Conservation (phyloP, 1,139 yeast species). For the Nadsonia commutata region DNA sequence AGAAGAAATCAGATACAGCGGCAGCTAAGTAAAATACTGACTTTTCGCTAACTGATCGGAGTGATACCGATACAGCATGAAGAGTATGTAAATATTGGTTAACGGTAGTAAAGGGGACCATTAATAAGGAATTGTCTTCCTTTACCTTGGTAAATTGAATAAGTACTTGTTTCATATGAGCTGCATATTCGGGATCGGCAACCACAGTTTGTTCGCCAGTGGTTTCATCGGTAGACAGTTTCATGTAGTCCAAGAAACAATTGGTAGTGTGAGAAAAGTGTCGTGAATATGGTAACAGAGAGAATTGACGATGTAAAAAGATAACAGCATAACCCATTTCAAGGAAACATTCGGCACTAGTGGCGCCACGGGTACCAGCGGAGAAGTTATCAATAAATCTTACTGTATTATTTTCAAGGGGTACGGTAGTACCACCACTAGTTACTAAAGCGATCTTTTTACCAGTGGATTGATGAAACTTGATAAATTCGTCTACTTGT, state of each 20-base stretch:
- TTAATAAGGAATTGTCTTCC: conserved; percentile 42
- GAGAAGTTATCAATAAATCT: conserved; percentile 92
- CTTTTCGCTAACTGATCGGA: conserved; percentile 29
- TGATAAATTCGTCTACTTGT: conserved; percentile 47
- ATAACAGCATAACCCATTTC: conserved; percentile 82
- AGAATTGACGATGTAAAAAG: conserved; percentile 82
- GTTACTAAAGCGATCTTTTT: conserved; percentile 66
- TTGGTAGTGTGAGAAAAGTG: conserved; percentile 76
- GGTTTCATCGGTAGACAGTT: conserved; percentile 17
- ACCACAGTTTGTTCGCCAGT: conserved; percentile 11
- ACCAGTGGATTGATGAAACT: conserved; percentile 22
- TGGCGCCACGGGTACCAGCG: conserved; percentile 91
- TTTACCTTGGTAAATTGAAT: conserved; percentile 49
- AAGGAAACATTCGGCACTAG: conserved; percentile 83
- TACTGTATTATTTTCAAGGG: conserved; percentile 90
- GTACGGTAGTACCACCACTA: conserved; percentile 98
- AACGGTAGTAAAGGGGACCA: conserved; percentile 86
- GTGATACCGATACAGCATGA: conserved; percentile 44
- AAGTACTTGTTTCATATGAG: conserved; percentile 49
- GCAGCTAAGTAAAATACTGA: conserved; percentile 77
- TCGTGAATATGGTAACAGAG: conserved; percentile 79
- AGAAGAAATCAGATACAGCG: conserved; percentile 91
- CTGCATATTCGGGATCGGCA: conserved; percentile 46
- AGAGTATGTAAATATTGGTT: conserved; percentile 84
- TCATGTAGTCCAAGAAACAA: conserved; percentile 74